Evolutionary conservation across 2,329 filamentous ascomycete genomes (phyloP).

Genomic region (Arachnomyces sp.): DNA sequence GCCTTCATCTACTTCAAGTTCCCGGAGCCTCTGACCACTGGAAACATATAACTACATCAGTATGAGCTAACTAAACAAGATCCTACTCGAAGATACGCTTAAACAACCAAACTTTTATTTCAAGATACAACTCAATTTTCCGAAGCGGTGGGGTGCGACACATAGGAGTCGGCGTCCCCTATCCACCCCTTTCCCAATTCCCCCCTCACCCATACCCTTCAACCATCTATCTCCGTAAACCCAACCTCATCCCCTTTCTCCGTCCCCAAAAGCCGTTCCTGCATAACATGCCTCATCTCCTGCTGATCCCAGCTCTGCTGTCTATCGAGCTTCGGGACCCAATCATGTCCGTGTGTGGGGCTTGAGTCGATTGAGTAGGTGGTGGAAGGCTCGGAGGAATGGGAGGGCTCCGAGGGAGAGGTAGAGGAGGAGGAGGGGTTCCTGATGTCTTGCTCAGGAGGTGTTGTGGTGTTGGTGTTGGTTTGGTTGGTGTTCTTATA

Average conservation of each 20-base stretch:
- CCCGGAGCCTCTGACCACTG: no score
- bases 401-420: not conserved
- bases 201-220: conserved; percentile 34
- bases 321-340: conserved; percentile 23
- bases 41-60: no score
- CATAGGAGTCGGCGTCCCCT: no score
- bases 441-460: no score
- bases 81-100: no score
- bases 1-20: no score
- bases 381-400: not conserved
- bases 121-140: no score
- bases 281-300: conserved; percentile 52
- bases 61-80: no score
- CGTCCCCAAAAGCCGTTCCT: conserved; percentile 29
- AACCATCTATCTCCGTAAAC: conserved; percentile 53
- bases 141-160: no score
- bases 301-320: conserved; percentile 30
- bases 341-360: conserved; percentile 5
- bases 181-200: not conserved
- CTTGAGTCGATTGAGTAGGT: not conserved
- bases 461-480: no score
- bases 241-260: conserved; percentile 44
- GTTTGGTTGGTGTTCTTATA: no score
- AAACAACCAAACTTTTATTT: no score
- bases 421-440: not conserved